Evolutionary conservation across 805 yeast genomes (phyloP).

Genomic region (Candida glaebosa): DNA sequence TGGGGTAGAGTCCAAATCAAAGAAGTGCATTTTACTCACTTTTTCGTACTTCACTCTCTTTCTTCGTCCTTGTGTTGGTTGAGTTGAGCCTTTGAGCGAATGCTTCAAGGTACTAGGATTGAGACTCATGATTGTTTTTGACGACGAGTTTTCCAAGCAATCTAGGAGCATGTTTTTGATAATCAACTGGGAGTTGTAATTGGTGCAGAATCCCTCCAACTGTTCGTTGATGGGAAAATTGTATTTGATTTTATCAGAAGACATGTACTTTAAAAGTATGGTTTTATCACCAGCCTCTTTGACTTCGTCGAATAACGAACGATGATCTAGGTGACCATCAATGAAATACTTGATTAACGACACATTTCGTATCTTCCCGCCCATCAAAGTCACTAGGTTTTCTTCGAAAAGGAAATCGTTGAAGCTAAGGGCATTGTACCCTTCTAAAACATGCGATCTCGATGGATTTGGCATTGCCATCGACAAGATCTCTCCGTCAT

Average conservation of each 20-base stretch:
- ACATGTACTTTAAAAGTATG: neutral
- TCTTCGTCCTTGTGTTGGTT: conserved; percentile 12
- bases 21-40: conserved; percentile 32
- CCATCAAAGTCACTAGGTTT: conserved; percentile 15
- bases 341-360: conserved; percentile 3
- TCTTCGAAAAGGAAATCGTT: neutral
- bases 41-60: conserved; percentile 31
- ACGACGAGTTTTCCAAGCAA: neutral
- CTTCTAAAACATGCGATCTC: conserved; percentile 15
- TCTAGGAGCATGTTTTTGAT: neutral
- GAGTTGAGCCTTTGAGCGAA: conserved; percentile 2
- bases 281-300: conserved; percentile 1
- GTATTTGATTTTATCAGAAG: neutral
- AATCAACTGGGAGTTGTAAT: neutral
- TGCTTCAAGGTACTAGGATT: neutral
- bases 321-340: conserved; percentile 4
- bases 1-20: conserved; percentile 20
- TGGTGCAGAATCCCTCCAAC: neutral
- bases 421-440: conserved; percentile 8
- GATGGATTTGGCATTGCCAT: conserved; percentile 10
- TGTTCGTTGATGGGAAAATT: neutral
- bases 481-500: conserved; percentile 5
- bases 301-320: conserved; percentile 1
- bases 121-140: neutral
- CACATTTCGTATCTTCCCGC: conserved; percentile 7